Evolutionary conservation across 208 protist species (phyloP).

Genomic region (Acanthamoeba rhysodes): DNA sequence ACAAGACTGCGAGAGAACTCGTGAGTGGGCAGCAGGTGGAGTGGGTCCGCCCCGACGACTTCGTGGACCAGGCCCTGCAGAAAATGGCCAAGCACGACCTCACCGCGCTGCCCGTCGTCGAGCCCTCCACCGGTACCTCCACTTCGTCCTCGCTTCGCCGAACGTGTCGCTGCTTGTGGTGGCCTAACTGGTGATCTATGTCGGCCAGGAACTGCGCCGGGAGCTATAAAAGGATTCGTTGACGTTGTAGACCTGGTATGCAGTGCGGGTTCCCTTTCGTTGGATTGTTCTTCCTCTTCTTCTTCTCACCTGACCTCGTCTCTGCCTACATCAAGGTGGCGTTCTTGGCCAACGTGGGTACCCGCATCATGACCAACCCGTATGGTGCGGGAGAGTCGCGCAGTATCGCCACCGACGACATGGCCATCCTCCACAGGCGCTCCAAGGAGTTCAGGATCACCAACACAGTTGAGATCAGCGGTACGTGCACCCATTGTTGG

Average conservation of each 20-base stretch:
- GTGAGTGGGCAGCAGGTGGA: not conserved
- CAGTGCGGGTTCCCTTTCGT: too few species aligned
- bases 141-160: not conserved
- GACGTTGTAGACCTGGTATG: conserved; percentile 18
- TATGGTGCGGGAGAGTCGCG: conserved; percentile 29
- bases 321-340: not conserved
- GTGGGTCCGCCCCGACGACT: not conserved
- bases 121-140: not conserved
- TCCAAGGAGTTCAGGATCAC: conserved; percentile 46
- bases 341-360: conserved; percentile 17
- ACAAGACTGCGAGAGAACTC: conserved; percentile 20
- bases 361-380: conserved; percentile 35
- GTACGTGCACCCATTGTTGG: not conserved
- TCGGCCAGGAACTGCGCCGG: not conserved
- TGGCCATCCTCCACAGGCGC: conserved; percentile 23
- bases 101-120: not conserved
- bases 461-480: not conserved
- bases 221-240: not conserved
- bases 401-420: not conserved
- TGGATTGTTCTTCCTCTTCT: not conserved
- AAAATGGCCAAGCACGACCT: conserved; percentile 24
- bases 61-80: conserved; percentile 48
- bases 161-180: too few species aligned
- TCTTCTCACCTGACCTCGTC: not conserved
- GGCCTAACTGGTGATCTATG: not conserved